These are phyloP conservation scores for Microbotryomycetes sp. DNA, from an alignment of 1,284 basidiomycete species.

Conservation along the genomic window DNA sequence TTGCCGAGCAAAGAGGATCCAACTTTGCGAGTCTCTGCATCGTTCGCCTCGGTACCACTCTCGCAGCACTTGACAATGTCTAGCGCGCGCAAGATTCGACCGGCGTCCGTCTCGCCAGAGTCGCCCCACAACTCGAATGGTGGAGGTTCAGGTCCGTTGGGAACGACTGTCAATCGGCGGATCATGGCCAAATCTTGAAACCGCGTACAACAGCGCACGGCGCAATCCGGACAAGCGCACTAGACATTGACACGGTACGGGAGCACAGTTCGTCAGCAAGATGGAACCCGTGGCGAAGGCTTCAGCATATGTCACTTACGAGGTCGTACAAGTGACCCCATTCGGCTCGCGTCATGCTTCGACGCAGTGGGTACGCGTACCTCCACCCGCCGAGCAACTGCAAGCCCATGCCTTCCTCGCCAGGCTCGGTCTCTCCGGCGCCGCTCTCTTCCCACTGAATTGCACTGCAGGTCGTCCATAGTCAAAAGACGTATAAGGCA, in stretches of 20 bases:
- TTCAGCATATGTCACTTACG: no score
- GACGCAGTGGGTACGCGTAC: constrained; percentile 19
- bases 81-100: constrained; percentile 18
- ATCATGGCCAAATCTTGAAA: constrained; percentile 20
- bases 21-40: constrained; percentile 1
- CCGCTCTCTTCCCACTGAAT: constrained; percentile 31
- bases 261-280: no score
- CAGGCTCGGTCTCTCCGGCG: constrained; percentile 29
- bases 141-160: constrained; percentile 20
- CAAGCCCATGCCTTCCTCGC: constrained; percentile 30
- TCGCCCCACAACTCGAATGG: constrained; percentile 26
- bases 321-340: constrained; percentile 31
- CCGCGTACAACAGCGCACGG: constrained; percentile 16
- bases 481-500: no score
- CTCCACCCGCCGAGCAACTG: constrained; percentile 30
- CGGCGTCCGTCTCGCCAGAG: constrained; percentile 18
- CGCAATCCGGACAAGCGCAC: constrained; percentile 28
- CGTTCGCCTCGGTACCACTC: constrained; percentile 5
- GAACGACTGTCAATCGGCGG: constrained; percentile 22
- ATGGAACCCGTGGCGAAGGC: no score
- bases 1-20: constrained; percentile 1
- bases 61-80: constrained; percentile 26
- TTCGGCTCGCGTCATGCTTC: constrained; percentile 17
- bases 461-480: constrained; percentile 10
- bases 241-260: background rate